Conservation (phyloP, 805 yeast genomes). For the Priceomyces melissophilus region DNA sequence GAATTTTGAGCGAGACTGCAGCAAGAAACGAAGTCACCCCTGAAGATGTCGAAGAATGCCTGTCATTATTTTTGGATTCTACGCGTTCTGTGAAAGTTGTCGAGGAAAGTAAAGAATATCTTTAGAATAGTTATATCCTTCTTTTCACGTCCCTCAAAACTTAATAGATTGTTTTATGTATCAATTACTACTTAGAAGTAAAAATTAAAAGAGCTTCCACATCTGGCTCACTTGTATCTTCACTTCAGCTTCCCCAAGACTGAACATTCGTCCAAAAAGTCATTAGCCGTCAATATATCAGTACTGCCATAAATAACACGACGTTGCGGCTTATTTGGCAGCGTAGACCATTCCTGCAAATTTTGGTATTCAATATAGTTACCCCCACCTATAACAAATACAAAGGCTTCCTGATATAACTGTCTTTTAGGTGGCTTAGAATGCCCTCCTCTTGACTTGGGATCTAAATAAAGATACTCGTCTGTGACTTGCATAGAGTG, state of each 20-base stretch:
- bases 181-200: neutral
- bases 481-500: conserved; percentile 74
- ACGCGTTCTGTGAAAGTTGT: conserved; percentile 73
- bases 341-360: conserved; percentile 77
- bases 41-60: conserved; percentile 80
- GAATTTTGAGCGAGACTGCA: conserved; percentile 69
- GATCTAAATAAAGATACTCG: conserved; percentile 87
- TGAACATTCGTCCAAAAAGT: conserved; percentile 65
- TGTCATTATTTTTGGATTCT: conserved; percentile 79
- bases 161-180: conserved; percentile 1
- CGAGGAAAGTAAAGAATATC: conserved; percentile 42
- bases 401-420: conserved; percentile 74
- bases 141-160: neutral
- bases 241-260: conserved; percentile 37
- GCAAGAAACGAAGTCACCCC: conserved; percentile 67
- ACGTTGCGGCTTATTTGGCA: conserved; percentile 37
- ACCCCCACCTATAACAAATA: conserved; percentile 96
- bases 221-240: neutral
- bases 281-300: conserved; percentile 63
- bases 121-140: conserved; percentile 13
- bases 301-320: conserved; percentile 86
- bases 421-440: conserved; percentile 86
- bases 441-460: conserved; percentile 85
- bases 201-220: neutral
- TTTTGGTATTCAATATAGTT: conserved; percentile 92